Evolutionary conservation across 257 asterid genomes (phyloP), one percentile per base, ranked within the genome.

Genomic region (Lavandula angustifolia): DNA sequence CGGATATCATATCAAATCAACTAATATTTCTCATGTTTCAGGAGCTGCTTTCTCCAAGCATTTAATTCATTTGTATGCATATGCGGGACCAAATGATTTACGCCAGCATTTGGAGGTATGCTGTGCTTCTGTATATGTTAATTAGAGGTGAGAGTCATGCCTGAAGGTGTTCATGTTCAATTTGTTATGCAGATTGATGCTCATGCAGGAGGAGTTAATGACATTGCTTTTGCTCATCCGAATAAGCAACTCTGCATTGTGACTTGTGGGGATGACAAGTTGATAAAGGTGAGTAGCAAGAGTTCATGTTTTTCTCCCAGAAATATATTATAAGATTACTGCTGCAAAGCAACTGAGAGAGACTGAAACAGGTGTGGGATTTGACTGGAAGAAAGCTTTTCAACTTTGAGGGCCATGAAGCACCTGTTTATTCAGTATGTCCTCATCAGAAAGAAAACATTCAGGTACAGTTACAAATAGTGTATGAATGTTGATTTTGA

Each of bases 41-140:
- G 99, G 99, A 52, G 96, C 81, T 85, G 95, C 99, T 50, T 94
- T 90, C 71, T 73, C 92, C 59, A 94, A 88, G 87, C 96, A 94
- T 81, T 79, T 94, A 70, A 83, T 94, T 75, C 99, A 94, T 72
- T 62, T 90, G 76, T 94, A 94, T 80, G 81, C 89, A 56, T 83
- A 78, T 76, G 81, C 80, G 63, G 96, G 97, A 69, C 87, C 94
- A 51, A 88, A 79, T 79, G 97, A 94, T 64, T 67, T 94, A 43
- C 92, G 95, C 59, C 95, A 84, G 73, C 96, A 89, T 73, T 77
- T 87, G 75, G 99, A 94, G 95, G 99, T 88, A 82, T 42, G 54
- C 31, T 32, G 47, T 41, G 37, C 47, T 59, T 43, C 13, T 52
- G 48, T 47, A 46, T 29, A 40, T 62, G 50, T 53, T 56, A 11